These are phyloP conservation scores for Boletellus dicymbophilus DNA, from an alignment of 1,284 basidiomycete genomes.

Conservation along the genomic window DNA sequence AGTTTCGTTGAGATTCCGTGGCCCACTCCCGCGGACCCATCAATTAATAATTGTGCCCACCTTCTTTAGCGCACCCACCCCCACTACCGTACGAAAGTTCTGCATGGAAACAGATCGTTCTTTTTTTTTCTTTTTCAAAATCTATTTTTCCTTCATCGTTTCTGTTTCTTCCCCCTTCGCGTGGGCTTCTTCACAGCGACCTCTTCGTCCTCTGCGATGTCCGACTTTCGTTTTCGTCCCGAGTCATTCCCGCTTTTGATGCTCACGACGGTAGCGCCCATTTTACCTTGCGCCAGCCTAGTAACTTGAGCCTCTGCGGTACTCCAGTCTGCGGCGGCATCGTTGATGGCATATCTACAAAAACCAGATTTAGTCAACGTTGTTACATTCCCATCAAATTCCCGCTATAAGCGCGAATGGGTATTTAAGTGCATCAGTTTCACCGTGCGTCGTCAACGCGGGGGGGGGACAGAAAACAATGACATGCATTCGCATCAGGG, in stretches of 20 bases:
- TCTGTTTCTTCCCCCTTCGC: slow-evolving; percentile 60
- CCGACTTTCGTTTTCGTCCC: slow-evolving; percentile 70
- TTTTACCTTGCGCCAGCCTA: slow-evolving; percentile 45
- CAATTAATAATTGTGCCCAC: no score
- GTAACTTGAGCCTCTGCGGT: slow-evolving; percentile 73
- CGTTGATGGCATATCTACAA: slow-evolving; percentile 77
- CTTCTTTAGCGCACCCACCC: no score
- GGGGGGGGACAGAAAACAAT: no score
- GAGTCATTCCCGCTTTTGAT: slow-evolving; percentile 51
- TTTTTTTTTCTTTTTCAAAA: no score
- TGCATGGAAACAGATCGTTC: no score
- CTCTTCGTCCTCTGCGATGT: slow-evolving; percentile 30
- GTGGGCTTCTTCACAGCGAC: slow-evolving; percentile 53
- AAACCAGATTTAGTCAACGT: not conserved
- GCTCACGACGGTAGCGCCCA: slow-evolving; percentile 71
- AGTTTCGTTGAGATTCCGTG: no score
- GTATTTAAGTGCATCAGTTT: not conserved
- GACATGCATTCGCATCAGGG: no score
- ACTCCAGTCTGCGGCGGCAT: slow-evolving; percentile 70
- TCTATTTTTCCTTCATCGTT: slow-evolving; percentile 43
- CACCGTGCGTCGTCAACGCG: no score
- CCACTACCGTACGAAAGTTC: no score
- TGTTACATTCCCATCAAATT: not conserved
- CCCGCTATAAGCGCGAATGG: not conserved
- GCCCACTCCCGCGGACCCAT: no score